Evolutionary conservation across 768 basidiomycete species (phyloP), one percentile per base, ranked within the genome.

Genomic region (Lactifluus piperatus): DNA sequence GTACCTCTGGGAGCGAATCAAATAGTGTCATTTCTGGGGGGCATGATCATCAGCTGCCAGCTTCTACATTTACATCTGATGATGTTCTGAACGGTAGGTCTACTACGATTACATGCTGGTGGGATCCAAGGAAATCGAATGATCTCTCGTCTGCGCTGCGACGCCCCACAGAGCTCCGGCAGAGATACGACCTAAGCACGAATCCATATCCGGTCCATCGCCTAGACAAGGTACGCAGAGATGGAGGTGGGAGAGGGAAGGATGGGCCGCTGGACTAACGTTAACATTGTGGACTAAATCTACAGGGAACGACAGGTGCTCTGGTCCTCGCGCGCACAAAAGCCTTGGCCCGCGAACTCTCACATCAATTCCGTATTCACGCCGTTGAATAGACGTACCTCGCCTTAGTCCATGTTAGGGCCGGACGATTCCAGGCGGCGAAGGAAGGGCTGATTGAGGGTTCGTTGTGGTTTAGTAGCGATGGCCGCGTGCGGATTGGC

Each of bases 181-280:
- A 11, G n/a, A 30, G 34, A 11, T 55, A 54, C 13, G 49, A 14
- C 6, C 37, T 58, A 4, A 34, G 32, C 10, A 14, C n/a, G 32
- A 54, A 41, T 9, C 63, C 63, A 20, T 65, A 55, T 54, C 64
- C 62, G 18, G 58, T 65, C 22, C 64, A 65, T 54, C 62, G 64
- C 10, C 48, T 65, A 30, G 64, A 65, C 62, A 65, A 65, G 62
- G 64, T 62, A 51, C 18, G 58, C 8, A 8, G 4, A 30, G 30
- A 4, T 4, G 5, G 30, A 30, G 30, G 30, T 8, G 5, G 30
- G 30, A 8, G 8, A 30, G 30, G 30, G 30, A n/a, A n/a, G n/a
- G n/a, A n/a, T n/a, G n/a, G n/a, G n/a, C n/a, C n/a, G n/a, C n/a
- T n/a, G n/a, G n/a, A n/a, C n/a, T n/a, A n/a, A n/a, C n/a, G n/a